A percentile compares a stretch with the other conserved stretches of the same genome.
Conservation (phyloP, 2,329 filamentous ascomycete genomes). For the Orbilia javanica region DNA sequence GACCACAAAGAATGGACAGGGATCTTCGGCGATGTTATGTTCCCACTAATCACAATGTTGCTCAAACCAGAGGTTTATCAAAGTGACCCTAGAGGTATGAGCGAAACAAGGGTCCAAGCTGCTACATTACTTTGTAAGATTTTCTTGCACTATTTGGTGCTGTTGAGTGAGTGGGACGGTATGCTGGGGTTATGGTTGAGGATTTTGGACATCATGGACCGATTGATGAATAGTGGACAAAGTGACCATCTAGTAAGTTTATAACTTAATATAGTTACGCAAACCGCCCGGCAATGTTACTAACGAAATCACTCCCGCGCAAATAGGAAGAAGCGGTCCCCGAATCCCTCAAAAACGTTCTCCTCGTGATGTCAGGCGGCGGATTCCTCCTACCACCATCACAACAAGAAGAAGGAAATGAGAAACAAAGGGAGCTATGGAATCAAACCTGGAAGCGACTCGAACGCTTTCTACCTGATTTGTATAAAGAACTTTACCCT, state of each 20-base stretch:
- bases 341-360: slow-evolving; percentile 94
- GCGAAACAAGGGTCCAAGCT: slow-evolving; percentile 90
- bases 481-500: slow-evolving; percentile 58
- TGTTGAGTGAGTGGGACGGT: slow-evolving; percentile 85
- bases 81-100: slow-evolving; percentile 91
- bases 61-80: slow-evolving; percentile 96
- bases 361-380: slow-evolving; percentile 92
- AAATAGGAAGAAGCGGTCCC: slow-evolving; percentile 89
- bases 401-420: slow-evolving; percentile 68
- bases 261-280: background rate
- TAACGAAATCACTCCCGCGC: slow-evolving; percentile 32
- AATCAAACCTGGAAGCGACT: slow-evolving; percentile 62
- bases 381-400: slow-evolving; percentile 82
- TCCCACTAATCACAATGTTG: slow-evolving; percentile 86
- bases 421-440: slow-evolving; percentile 63
- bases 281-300: background rate
- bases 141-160: slow-evolving; percentile 90
- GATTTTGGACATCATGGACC: slow-evolving; percentile 94
- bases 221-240: slow-evolving; percentile 94
- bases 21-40: slow-evolving; percentile 93
- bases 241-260: slow-evolving; percentile 83
- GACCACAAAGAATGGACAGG: slow-evolving; percentile 93
- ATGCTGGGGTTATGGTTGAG: slow-evolving; percentile 92
- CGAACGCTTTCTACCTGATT: slow-evolving; percentile 62
- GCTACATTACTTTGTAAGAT: slow-evolving; percentile 94